phyloP scores from a whole-genome alignment of 2,329 filamentous ascomycete species.

The Phialophora chinensis region DNA sequence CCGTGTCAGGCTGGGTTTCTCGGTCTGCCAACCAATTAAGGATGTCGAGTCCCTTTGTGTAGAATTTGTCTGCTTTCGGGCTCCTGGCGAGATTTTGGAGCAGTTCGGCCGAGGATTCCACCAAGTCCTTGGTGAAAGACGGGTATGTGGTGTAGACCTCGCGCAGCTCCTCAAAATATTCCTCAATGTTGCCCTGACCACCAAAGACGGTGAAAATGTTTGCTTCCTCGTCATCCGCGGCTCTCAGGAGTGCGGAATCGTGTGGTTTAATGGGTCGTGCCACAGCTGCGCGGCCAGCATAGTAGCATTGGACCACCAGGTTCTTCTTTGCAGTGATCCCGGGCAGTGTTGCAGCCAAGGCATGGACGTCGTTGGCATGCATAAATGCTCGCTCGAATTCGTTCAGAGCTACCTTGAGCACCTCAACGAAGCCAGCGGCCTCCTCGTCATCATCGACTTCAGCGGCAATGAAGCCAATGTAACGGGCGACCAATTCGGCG shows the following conservation, averaged over 20 bases:
- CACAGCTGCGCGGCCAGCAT: slow-evolving; percentile 80
- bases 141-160: slow-evolving; percentile 91
- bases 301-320: slow-evolving; percentile 87
- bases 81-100: slow-evolving; percentile 85
- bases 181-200: slow-evolving; percentile 97
- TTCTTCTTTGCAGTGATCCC: slow-evolving; percentile 94
- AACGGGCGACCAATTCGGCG: slow-evolving; percentile 88
- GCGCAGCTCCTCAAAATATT: slow-evolving; percentile 97
- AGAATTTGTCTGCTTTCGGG: slow-evolving; percentile 89
- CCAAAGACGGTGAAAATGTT: slow-evolving; percentile 94
- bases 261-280: slow-evolving; percentile 89
- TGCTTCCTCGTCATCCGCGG: slow-evolving; percentile 81
- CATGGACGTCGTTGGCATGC: slow-evolving; percentile 94
- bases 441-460: slow-evolving; percentile 90
- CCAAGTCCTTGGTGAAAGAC: slow-evolving; percentile 84
- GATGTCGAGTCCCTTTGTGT: slow-evolving; percentile 94
- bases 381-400: slow-evolving; percentile 97
- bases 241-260: slow-evolving; percentile 89
- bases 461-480: slow-evolving; percentile 85
- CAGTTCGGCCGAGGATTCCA: slow-evolving; percentile 80
- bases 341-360: slow-evolving; percentile 80
- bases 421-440: slow-evolving; percentile 87
- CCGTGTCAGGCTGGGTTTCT: slow-evolving; percentile 87
- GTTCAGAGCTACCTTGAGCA: slow-evolving; percentile 88
- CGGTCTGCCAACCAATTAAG: slow-evolving; percentile 89